A percentile compares a stretch with the other conserved stretches of the same genome.
These are phyloP conservation scores for Graphium sp. DNA, from an alignment of 2,329 filamentous ascomycete genomes.

Conservation along the genomic window DNA sequence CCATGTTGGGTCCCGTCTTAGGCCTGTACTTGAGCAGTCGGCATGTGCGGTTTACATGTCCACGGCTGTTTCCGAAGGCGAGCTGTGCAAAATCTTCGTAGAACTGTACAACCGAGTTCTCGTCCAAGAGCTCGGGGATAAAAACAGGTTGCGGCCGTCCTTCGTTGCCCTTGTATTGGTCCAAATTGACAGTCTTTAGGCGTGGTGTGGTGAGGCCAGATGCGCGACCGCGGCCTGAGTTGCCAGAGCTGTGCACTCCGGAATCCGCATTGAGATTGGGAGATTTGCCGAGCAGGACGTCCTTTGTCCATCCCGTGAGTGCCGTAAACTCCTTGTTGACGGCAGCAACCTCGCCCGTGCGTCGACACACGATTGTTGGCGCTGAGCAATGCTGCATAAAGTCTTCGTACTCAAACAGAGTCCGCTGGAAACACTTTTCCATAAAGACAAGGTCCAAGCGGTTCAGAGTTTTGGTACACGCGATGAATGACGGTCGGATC, in stretches of 20 bases:
- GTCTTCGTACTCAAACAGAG: slow-evolving; percentile 82
- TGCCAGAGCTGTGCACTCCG: slow-evolving; percentile 25
- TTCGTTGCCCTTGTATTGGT: slow-evolving; percentile 19
- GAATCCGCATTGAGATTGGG: slow-evolving; percentile 77
- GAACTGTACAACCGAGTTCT: slow-evolving; percentile 84
- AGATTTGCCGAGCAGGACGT: slow-evolving; percentile 74
- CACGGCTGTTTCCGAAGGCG: slow-evolving; percentile 80
- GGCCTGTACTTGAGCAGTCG: slow-evolving; percentile 83
- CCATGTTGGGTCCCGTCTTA: slow-evolving; percentile 35
- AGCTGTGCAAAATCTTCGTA: slow-evolving; percentile 91
- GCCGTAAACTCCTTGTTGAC: slow-evolving; percentile 96
- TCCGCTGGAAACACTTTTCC: slow-evolving; percentile 93
- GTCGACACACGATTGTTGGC: slow-evolving; percentile 78
- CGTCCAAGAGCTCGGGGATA: slow-evolving; percentile 80
- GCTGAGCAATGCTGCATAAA: slow-evolving; percentile 79
- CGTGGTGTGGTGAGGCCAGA: slow-evolving; percentile 33
- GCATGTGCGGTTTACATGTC: slow-evolving; percentile 68
- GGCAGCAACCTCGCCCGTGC: slow-evolving; percentile 86
- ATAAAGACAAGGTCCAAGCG: slow-evolving; percentile 86
- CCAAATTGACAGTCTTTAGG: slow-evolving; percentile 24
- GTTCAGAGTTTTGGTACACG: slow-evolving; percentile 78
- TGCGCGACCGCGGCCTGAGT: slow-evolving; percentile 16
- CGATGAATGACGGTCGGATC: slow-evolving; percentile 85
- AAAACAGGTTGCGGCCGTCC: slow-evolving; percentile 63
- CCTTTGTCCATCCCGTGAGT: slow-evolving; percentile 84